phyloP scores from a whole-genome alignment of 2,329 filamentous ascomycete genomes.

The Waltergamsia citrina region DNA sequence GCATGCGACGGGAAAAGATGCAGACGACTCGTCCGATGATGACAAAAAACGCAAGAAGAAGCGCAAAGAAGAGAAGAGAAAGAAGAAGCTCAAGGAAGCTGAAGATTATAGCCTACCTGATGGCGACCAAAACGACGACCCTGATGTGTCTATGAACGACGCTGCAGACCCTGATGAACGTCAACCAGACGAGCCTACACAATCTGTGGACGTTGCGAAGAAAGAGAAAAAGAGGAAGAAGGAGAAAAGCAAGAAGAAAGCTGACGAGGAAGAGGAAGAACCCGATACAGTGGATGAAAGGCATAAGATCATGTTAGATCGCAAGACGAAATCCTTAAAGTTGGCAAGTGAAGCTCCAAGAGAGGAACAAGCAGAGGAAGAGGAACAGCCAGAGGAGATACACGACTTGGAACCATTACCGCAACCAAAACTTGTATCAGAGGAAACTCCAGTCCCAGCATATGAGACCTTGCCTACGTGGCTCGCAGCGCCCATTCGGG shows the following conservation, averaged over 20 bases:
- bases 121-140: neutral
- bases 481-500: conserved; percentile 67
- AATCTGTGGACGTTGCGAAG: conserved; percentile 5
- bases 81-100: conserved; percentile 10
- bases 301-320: conserved; percentile 44
- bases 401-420: conserved; percentile 75
- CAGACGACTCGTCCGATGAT: neutral
- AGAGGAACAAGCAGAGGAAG: conserved; percentile 17
- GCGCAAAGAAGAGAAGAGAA: conserved; percentile 7
- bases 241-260: conserved; percentile 16
- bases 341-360: conserved; percentile 20
- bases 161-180: conserved; percentile 4
- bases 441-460: conserved; percentile 48
- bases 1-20: conserved; percentile 1
- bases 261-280: conserved; percentile 12
- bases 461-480: conserved; percentile 74
- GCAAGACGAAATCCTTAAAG: conserved; percentile 45
- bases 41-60: conserved; percentile 6
- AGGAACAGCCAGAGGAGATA: conserved; percentile 32
- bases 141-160: conserved; percentile 12
- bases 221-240: conserved; percentile 18
- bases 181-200: conserved; percentile 1
- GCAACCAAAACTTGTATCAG: conserved; percentile 57
- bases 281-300: conserved; percentile 20
- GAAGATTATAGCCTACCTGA: conserved; percentile 20